Conservation (phyloP, 2,329 filamentous ascomycete species). For the Sporothrix luriei region DNA sequence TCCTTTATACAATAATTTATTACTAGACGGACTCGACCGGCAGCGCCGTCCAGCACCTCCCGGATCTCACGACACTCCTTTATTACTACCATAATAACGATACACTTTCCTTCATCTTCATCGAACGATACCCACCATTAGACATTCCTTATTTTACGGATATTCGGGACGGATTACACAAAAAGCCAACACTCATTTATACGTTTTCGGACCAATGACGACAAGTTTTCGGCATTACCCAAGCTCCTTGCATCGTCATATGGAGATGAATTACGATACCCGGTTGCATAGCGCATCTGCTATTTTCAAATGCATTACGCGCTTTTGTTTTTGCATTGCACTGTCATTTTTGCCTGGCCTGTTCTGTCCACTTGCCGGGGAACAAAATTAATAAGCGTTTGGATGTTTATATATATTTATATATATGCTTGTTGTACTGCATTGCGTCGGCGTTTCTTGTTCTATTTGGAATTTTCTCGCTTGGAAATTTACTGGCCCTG, state of each 20-base stretch:
- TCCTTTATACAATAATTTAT: conserved; percentile 31
- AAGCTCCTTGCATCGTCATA: conserved; percentile 50
- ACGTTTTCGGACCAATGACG: conserved; percentile 41
- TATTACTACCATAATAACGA: conserved; percentile 37
- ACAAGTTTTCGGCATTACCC: conserved; percentile 42
- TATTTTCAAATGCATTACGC: not conserved
- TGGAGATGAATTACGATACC: conserved; percentile 48
- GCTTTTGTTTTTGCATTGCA: not conserved
- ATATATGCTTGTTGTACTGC: conserved; percentile 15
- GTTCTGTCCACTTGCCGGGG: not conserved
- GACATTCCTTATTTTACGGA: conserved; percentile 48
- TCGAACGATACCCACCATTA: conserved; percentile 51
- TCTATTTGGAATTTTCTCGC: not conserved
- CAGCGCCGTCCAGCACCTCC: conserved; percentile 39
- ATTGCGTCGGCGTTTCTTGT: conserved; percentile 35
- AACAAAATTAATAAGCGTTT: conserved; percentile 28
- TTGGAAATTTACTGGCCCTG: conserved; percentile 1
- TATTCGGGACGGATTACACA: conserved; percentile 41
- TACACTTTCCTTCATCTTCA: conserved; percentile 42
- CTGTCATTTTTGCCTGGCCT: conserved; percentile 27
- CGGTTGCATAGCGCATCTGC: conserved; percentile 55
- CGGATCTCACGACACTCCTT: conserved; percentile 42
- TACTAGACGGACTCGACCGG: conserved; percentile 31
- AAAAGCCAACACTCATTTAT: conserved; percentile 41
- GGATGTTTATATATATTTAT: not conserved